A percentile compares a stretch with the other conserved stretches of the same genome.
These are phyloP conservation scores for Gossypium herbaceum DNA, from an alignment of 345 rosid species.

Conservation along the genomic window DNA sequence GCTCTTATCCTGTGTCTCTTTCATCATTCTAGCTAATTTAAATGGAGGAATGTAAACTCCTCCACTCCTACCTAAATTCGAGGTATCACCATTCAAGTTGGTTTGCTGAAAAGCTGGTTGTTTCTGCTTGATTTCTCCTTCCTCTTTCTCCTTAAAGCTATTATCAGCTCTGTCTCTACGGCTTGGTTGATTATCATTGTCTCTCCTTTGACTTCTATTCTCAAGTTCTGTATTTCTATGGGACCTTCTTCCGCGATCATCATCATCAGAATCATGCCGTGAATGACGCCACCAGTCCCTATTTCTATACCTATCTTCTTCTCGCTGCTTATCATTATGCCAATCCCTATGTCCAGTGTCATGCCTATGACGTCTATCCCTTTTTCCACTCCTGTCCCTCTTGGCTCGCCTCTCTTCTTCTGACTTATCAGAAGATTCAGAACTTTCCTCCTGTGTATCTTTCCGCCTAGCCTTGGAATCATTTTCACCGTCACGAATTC, in stretches of 20 bases:
- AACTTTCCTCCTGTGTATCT: not conserved
- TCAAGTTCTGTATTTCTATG: not conserved
- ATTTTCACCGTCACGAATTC: not conserved
- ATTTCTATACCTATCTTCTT: conserved; percentile 20
- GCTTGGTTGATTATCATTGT: conserved; percentile 11
- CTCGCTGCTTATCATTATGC: conserved; percentile 15
- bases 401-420: conserved; percentile 1
- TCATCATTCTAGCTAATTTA: conserved; percentile 88
- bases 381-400: conserved; percentile 8
- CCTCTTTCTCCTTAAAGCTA: conserved; percentile 23
- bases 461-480: not conserved
- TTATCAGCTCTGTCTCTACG: conserved; percentile 16
- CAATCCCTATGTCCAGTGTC: not conserved
- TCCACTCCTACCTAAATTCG: conserved; percentile 53
- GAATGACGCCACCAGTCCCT: not conserved
- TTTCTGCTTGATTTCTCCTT: conserved; percentile 25
- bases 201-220: conserved; percentile 27
- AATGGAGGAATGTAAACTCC: conserved; percentile 92
- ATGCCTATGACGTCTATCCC: not conserved
- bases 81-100: conserved; percentile 33
- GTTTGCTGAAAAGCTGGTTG: conserved; percentile 27
- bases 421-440: not conserved
- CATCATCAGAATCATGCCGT: not conserved
- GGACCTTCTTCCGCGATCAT: not conserved
- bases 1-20: conserved; percentile 74